These are phyloP conservation scores for Boletellus sp. DNA, from an alignment of 1,284 basidiomycete genomes.

Conservation along the genomic window DNA sequence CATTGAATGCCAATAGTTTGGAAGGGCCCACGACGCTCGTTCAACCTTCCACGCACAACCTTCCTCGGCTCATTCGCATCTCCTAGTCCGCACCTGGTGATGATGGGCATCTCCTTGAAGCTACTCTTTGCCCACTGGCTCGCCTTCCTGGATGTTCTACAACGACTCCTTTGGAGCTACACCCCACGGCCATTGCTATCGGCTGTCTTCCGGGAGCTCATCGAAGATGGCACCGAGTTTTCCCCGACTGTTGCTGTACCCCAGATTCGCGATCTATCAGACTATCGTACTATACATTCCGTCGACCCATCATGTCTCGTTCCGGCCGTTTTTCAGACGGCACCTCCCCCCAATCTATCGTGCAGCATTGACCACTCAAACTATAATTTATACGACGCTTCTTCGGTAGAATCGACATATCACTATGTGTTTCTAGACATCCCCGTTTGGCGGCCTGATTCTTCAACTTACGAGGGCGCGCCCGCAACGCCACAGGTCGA, in stretches of 20 bases:
- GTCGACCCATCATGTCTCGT: constrained; percentile 11
- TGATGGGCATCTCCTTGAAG: constrained; percentile 6
- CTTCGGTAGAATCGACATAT: neutral
- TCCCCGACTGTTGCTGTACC: neutral
- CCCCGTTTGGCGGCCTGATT: neutral
- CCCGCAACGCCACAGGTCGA: neutral
- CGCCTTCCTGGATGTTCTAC: constrained; percentile 12
- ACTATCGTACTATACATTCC: neutral
- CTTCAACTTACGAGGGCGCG: neutral
- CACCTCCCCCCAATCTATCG: neutral
- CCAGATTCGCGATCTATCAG: neutral
- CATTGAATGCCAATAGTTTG: neutral
- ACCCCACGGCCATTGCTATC: constrained; percentile 14
- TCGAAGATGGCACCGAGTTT: constrained; percentile 3
- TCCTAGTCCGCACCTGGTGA: neutral
- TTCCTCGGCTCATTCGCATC: constrained; percentile 2
- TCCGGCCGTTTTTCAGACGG: constrained; percentile 5
- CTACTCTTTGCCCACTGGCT: constrained; percentile 17
- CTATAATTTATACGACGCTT: neutral
- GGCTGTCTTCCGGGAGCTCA: constrained; percentile 1
- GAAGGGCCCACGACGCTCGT: neutral
- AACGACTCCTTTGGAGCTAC: constrained; percentile 7
- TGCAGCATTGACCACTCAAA: constrained; percentile 3
- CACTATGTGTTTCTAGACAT: neutral
- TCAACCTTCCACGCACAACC: neutral